Conservation (phyloP, 768 basidiomycete species). For the Xerocomellus intermedius region DNA sequence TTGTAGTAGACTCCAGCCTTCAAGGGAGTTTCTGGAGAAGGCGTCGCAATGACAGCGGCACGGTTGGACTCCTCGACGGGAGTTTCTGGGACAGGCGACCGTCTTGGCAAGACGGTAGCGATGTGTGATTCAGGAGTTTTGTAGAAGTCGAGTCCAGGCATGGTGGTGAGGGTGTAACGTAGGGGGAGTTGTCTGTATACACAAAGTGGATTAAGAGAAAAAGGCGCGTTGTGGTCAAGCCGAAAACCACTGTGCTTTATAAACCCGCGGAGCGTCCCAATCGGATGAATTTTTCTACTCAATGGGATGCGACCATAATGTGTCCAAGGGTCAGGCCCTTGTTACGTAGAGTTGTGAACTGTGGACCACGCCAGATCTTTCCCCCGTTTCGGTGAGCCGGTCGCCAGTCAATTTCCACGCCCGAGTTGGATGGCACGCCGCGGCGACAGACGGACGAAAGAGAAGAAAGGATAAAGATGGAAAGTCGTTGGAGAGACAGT, state of each 20-base stretch:
- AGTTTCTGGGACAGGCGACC: background rate
- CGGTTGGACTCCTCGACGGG: constrained; percentile 3
- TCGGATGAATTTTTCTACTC: constrained; percentile 14
- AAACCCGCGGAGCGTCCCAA: constrained; percentile 10
- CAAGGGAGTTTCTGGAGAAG: constrained; percentile 11
- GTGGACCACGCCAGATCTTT: constrained; percentile 10
- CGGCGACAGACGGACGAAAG: constrained; percentile 26
- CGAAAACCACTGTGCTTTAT: constrained; percentile 17
- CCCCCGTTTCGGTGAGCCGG: constrained; percentile 9
- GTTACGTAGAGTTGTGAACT: constrained; percentile 24
- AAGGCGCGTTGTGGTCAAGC: background rate
- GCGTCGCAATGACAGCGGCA: background rate
- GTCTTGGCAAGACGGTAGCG: background rate
- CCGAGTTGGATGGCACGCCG: constrained; percentile 1
- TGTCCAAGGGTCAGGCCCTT: constrained; percentile 21
- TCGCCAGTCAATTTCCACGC: constrained; percentile 9
- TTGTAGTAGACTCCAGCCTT: constrained; percentile 52
- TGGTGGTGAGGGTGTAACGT: constrained; percentile 15
- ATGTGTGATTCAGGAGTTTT: constrained; percentile 13
- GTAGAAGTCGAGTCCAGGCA: constrained; percentile 37
- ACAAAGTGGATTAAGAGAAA: constrained; percentile 22
- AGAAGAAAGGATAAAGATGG: constrained; percentile 11
- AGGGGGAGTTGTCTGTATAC: constrained; percentile 13
- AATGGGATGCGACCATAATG: constrained; percentile 9
- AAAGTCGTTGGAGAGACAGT: constrained; percentile 1